Conservation (phyloP, 768 basidiomycete species). For the Lactarius trivialis region DNA sequence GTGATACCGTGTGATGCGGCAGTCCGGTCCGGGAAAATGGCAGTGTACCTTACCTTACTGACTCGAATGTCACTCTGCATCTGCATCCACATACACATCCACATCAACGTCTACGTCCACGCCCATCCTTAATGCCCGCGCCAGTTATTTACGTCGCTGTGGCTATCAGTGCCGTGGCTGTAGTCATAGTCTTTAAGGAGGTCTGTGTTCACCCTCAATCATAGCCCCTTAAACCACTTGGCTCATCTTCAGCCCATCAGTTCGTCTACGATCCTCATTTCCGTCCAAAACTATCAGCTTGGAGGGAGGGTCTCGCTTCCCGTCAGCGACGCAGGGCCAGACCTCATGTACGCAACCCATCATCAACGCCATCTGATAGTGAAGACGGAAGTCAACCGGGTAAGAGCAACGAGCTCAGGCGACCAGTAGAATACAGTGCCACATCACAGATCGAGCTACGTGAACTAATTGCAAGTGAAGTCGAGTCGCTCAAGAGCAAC, state of each 20-base stretch:
- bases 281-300: conserved; percentile 14
- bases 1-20: neutral
- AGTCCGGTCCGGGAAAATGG: neutral
- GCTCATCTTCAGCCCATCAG: conserved; percentile 6
- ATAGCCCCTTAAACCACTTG: neutral
- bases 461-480: conserved; percentile 16
- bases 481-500: conserved; percentile 8
- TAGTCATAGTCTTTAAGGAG: conserved; percentile 20
- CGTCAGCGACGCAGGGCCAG: conserved; percentile 9
- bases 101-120: neutral
- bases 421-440: neutral
- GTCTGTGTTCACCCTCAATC: conserved; percentile 3
- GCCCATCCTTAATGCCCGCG: conserved; percentile 15
- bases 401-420: neutral
- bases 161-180: conserved; percentile 18
- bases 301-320: conserved; percentile 12
- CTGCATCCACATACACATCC: neutral
- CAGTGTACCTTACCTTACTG: too few relatives aligned
- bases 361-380: conserved; percentile 1
- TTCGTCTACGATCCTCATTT: conserved; percentile 22
- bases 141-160: conserved; percentile 21
- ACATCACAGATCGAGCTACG: conserved; percentile 17
- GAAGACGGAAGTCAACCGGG: neutral
- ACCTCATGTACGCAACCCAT: conserved; percentile 1
- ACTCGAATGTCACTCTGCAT: neutral